Base-by-base conservation (phyloP, 441 rosid species). In the Syzygium syzygioides region DNA sequence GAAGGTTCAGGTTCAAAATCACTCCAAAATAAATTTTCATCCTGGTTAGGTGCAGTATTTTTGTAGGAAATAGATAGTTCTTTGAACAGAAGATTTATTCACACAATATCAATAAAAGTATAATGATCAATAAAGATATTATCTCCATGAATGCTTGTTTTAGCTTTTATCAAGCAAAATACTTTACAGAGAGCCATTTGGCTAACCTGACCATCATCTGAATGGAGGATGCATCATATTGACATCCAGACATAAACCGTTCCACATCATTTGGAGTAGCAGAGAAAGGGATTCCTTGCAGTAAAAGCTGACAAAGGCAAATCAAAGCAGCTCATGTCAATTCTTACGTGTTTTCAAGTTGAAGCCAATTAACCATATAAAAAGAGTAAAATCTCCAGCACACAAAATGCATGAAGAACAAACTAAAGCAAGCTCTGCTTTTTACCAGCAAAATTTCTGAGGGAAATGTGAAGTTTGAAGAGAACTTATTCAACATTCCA, bases 241-340 rank as follows among this genome's bases (percentile, higher is more conserved):
- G 94, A 91, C 94, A 98, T 54, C 98, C 98, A 30, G 94, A 92
- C 56, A 97, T 90, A 91, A 97, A 95, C 91, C 96, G 95, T 50
- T 97, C 98, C 41, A 96, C 83, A 87, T 98, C 99, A 41, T 97
- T 98, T 23, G 41, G 14, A 10, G 34, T 1, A 48, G 94, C 97
- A 92, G 88, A 92, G 87, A 26, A 86, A 18, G 98, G 97, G 66
- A 97, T 30, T 80, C 98, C 98, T 89, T 92, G 94, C 91, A 97
- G 89, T 52, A 95, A 91, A 88, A 94, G 92, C 99, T 98, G 91
- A 89, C 83, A 90, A 89, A 55, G 37, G 25, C 45, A 56, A 56
- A 55, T 30, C 30, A 34, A 85, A 55, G 56, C 87, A 85, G n/a
- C 83, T 45, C 18, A 68, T 83, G 26, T 85, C 87, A 62, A 80